phyloP scores from a whole-genome alignment of 306 rosid species.

The Rosa chinensis region DNA sequence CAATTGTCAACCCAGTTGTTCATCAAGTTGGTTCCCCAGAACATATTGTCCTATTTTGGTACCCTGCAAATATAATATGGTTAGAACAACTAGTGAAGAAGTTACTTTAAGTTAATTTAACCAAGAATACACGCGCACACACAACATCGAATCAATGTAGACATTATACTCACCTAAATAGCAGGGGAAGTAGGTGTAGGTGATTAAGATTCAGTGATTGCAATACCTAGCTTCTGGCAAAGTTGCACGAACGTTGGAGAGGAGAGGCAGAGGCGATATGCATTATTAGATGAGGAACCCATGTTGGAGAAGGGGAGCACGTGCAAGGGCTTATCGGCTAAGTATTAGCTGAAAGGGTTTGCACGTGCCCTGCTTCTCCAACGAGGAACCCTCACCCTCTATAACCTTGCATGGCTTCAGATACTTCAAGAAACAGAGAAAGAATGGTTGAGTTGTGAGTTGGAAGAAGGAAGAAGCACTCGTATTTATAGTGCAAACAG shows the following conservation, averaged over 20 bases:
- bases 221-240: not conserved
- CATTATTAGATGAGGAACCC: slow-evolving; percentile 46
- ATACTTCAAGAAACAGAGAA: not conserved
- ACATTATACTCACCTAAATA: not conserved
- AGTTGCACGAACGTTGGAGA: not conserved
- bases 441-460: slow-evolving; percentile 13
- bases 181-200: not conserved
- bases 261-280: not conserved
- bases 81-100: not conserved
- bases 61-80: not conserved
- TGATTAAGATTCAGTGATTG: not conserved
- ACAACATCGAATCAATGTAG: not conserved
- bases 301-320: slow-evolving; percentile 91
- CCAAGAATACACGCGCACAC: not conserved
- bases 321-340: slow-evolving; percentile 48
- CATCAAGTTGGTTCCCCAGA: not conserved
- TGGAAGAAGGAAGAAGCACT: slow-evolving; percentile 25
- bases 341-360: slow-evolving; percentile 27
- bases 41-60: not conserved
- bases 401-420: not conserved
- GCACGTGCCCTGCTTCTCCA: slow-evolving; percentile 99
- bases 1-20: not conserved
- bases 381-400: slow-evolving; percentile 63
- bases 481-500: slow-evolving; percentile 46
- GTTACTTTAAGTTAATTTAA: not conserved